Percentiles rank a stretch among this genome's conserved stretches.
These are phyloP conservation scores for Boletus pseudo-olivaceus DNA, from an alignment of 768 basidiomycete species.

Conservation along the genomic window DNA sequence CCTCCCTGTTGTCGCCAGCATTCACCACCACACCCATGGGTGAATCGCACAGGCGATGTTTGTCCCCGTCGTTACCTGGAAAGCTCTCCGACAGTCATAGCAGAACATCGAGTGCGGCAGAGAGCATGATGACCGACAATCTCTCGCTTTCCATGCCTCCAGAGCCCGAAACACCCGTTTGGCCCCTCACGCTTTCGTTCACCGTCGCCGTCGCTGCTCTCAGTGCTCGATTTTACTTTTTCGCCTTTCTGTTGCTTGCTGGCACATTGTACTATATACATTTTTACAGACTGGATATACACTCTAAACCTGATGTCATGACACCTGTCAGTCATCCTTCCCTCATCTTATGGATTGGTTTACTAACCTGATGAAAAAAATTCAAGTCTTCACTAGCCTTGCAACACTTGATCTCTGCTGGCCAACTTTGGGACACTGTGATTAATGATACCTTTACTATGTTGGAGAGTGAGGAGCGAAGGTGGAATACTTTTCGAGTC, in stretches of 20 bases:
- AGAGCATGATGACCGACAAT: conserved; percentile 23
- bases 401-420: conserved; percentile 63
- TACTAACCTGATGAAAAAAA: conserved; percentile 7
- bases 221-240: conserved; percentile 41
- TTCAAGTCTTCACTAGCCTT: conserved; percentile 61
- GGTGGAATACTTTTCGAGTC: conserved; percentile 37
- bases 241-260: conserved; percentile 38
- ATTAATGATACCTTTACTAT: conserved; percentile 64
- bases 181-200: conserved; percentile 39
- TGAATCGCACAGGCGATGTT: conserved; percentile 30
- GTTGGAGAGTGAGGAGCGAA: conserved; percentile 69
- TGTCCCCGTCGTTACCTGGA: conserved; percentile 44
- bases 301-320: conserved; percentile 46
- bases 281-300: conserved; percentile 31
- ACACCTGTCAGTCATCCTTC: conserved; percentile 43
- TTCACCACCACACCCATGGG: conserved; percentile 40
- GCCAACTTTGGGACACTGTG: conserved; percentile 69
- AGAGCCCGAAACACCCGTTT: conserved; percentile 36
- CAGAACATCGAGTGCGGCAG: conserved; percentile 40
- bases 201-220: conserved; percentile 40
- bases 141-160: conserved; percentile 26
- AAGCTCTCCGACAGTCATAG: conserved; percentile 38
- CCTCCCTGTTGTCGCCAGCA: conserved; percentile 63
- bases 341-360: background rate
- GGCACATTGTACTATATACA: conserved; percentile 39